Conservation (phyloP, 257 asterid genomes). For the Orobanche coerulescens region DNA sequence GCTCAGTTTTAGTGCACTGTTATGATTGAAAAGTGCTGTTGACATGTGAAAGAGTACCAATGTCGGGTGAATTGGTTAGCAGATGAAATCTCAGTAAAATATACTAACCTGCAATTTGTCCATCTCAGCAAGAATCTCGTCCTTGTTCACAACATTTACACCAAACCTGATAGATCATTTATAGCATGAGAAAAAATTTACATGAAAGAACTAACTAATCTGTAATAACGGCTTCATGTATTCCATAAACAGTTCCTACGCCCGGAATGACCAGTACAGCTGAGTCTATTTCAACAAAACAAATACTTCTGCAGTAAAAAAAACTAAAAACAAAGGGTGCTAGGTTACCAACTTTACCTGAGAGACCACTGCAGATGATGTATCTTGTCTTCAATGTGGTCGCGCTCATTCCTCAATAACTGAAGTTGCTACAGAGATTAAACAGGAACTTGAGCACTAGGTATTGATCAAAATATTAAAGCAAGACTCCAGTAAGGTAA, state of each 20-base stretch:
- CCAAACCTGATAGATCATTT: conserved; percentile 50
- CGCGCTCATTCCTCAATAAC: conserved; percentile 66
- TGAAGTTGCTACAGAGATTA: conserved; percentile 62
- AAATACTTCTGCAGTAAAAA: neutral
- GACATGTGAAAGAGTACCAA: neutral
- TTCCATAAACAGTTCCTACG: conserved; percentile 6
- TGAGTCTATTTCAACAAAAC: conserved; percentile 6
- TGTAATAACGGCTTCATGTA: too few relatives aligned
- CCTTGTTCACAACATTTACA: conserved; percentile 27
- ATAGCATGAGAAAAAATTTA: conserved; percentile 14
- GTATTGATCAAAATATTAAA: neutral
- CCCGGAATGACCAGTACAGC: neutral
- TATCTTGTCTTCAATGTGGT: conserved; percentile 71
- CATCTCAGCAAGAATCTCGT: conserved; percentile 43
- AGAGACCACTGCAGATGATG: conserved; percentile 83
- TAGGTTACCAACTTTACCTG: too few relatives aligned
- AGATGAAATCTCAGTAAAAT: conserved; percentile 4
- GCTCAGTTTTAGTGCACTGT: neutral
- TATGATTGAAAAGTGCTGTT: neutral
- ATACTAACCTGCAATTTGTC: conserved; percentile 59
- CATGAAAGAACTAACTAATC: too few relatives aligned
- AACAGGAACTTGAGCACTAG: conserved; percentile 6
- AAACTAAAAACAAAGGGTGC: neutral
- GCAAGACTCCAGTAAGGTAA: neutral
- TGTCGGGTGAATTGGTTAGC: neutral